These are phyloP conservation scores for Parietaria judaica DNA, from an alignment of 306 rosid genomes.

Conservation along the genomic window DNA sequence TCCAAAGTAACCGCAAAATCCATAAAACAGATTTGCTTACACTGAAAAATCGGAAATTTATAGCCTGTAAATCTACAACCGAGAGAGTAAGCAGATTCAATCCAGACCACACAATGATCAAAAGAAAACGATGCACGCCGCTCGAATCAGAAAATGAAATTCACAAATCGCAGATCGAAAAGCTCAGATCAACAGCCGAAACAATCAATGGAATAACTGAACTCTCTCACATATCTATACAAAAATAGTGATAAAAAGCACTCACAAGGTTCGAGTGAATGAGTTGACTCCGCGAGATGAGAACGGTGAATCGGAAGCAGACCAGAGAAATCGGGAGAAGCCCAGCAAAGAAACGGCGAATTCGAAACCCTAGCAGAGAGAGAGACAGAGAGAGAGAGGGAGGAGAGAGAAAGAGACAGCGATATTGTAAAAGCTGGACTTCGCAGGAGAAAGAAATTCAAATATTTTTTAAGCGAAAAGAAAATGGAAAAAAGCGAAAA, in stretches of 20 bases:
- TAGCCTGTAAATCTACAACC: neutral
- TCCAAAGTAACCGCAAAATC: neutral
- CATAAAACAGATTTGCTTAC: neutral
- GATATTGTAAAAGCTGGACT: too few species aligned
- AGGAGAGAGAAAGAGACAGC: constrained; percentile 7
- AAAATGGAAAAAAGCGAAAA: too few species aligned
- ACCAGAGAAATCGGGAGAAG: constrained; percentile 6
- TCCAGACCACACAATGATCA: neutral
- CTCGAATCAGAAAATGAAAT: neutral
- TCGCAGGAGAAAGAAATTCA: too few species aligned
- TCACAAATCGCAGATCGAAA: constrained; percentile 4
- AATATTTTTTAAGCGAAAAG: too few species aligned
- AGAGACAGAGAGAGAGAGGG: constrained; percentile 24
- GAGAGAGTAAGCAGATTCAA: neutral
- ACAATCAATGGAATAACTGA: neutral
- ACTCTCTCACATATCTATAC: neutral
- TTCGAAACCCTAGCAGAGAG: constrained; percentile 75
- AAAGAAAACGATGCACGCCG: constrained; percentile 1
- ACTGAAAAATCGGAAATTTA: neutral
- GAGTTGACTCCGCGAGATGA: constrained; percentile 22
- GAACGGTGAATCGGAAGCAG: constrained; percentile 12
- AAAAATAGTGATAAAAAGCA: neutral
- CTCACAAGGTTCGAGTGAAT: constrained; percentile 25
- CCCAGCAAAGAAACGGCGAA: constrained; percentile 39
- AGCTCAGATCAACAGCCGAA: neutral